phyloP scores from a whole-genome alignment of 352 stramenopile genomes.

The Pythium rhizo-oryzae region DNA sequence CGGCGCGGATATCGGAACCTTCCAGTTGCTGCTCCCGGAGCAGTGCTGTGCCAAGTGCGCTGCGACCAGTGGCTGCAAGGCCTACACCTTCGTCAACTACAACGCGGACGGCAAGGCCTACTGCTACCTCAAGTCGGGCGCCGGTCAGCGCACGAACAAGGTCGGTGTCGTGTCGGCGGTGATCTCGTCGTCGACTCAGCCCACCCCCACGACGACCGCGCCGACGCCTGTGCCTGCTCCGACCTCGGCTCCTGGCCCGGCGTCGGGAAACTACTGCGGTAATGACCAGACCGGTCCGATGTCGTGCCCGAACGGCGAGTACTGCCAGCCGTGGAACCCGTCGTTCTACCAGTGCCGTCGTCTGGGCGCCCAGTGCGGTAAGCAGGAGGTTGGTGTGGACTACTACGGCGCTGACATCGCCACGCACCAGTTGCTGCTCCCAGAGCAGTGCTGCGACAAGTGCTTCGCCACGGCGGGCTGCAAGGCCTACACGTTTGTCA shows the following conservation, averaged over 20 bases:
- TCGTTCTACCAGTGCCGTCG: constrained; percentile 63
- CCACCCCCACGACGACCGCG: not conserved
- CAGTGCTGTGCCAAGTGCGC: constrained; percentile 2
- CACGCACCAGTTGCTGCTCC: constrained; percentile 24
- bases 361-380: constrained; percentile 32
- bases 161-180: not conserved
- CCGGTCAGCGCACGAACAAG: not conserved
- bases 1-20: constrained; percentile 37
- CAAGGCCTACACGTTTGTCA: constrained; percentile 35
- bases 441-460: constrained; percentile 33
- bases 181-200: not conserved
- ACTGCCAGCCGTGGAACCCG: constrained; percentile 68
- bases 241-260: no score
- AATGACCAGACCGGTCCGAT: not conserved
- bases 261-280: not conserved
- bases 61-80: not conserved
- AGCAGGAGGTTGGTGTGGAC: constrained; percentile 40
- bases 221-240: no score
- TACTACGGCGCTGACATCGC: constrained; percentile 47
- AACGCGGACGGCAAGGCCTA: not conserved
- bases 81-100: constrained; percentile 8
- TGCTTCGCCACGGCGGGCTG: constrained; percentile 34
- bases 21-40: not conserved
- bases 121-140: not conserved
- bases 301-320: constrained; percentile 26